These are phyloP conservation scores for Cryptococcus sp. DNA, from an alignment of 1,284 basidiomycete species.

Conservation along the genomic window DNA sequence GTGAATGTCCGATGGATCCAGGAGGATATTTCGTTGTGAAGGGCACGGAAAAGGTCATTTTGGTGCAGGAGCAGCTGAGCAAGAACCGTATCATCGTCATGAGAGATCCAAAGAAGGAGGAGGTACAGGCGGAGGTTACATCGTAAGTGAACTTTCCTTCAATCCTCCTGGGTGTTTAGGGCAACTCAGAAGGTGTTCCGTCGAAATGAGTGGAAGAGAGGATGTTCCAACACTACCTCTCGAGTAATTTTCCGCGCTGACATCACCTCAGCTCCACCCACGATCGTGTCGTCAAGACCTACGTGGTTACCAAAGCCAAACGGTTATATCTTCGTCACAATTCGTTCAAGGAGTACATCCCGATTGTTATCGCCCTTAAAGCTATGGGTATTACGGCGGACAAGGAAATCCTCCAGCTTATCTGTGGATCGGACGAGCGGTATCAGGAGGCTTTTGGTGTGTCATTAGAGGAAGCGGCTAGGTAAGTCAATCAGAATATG, in stretches of 20 bases:
- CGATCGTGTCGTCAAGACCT: slow-evolving; percentile 98
- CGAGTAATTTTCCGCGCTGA: background rate
- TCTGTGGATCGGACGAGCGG: slow-evolving; percentile 87
- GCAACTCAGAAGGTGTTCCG: no score
- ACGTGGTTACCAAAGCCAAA: slow-evolving; percentile 91
- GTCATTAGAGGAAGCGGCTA: slow-evolving; percentile 91
- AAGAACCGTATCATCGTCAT: slow-evolving; percentile 99
- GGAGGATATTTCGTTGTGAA: slow-evolving; percentile 99
- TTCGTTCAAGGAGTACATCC: slow-evolving; percentile 95
- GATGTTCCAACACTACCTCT: no score
- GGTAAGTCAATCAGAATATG: slow-evolving; percentile 40
- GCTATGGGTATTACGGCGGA: slow-evolving; percentile 96
- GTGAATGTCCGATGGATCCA: slow-evolving; percentile 96
- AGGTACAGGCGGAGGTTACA: slow-evolving; percentile 95
- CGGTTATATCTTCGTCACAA: slow-evolving; percentile 98
- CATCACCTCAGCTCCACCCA: slow-evolving; percentile 75
- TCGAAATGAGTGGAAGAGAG: no score
- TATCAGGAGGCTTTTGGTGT: slow-evolving; percentile 88
- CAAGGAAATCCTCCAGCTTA: slow-evolving; percentile 94
- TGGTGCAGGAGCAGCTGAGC: slow-evolving; percentile 98
- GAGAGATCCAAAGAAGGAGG: slow-evolving; percentile 83
- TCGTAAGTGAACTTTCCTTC: slow-evolving; percentile 64
- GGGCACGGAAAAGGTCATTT: slow-evolving; percentile 98
- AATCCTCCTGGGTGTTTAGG: no score
- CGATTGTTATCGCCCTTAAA: slow-evolving; percentile 94